phyloP scores from a whole-genome alignment of 768 basidiomycete genomes.

The Tricholoma matsutake region DNA sequence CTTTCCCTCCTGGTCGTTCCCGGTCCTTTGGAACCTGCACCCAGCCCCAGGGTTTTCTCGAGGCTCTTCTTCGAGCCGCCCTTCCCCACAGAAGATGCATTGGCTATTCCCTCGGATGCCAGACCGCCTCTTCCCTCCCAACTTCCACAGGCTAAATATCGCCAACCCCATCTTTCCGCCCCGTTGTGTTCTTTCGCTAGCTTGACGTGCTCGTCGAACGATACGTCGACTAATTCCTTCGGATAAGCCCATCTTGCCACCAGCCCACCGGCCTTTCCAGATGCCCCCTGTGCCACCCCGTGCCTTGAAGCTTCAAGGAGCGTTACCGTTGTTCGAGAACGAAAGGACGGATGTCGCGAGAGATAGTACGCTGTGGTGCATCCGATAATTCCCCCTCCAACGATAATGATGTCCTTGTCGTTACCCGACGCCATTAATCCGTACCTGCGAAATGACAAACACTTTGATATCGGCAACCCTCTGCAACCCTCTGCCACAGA shows the following conservation, averaged over 20 bases:
- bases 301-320: slow-evolving; percentile 68
- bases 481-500: too few relatives aligned
- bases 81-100: slow-evolving; percentile 24
- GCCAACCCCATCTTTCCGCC: slow-evolving; percentile 76
- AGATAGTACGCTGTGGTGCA: slow-evolving; percentile 83
- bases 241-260: slow-evolving; percentile 86
- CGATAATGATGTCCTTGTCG: slow-evolving; percentile 55
- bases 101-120: slow-evolving; percentile 13
- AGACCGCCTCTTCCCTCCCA: slow-evolving; percentile 66
- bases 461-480: neutral
- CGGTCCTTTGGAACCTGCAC: slow-evolving; percentile 17
- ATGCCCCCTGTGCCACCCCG: slow-evolving; percentile 74
- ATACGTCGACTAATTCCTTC: slow-evolving; percentile 63
- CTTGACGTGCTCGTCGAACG: slow-evolving; percentile 70
- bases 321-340: slow-evolving; percentile 44
- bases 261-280: slow-evolving; percentile 83
- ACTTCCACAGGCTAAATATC: slow-evolving; percentile 67
- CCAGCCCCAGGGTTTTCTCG: slow-evolving; percentile 53
- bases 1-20: slow-evolving; percentile 21
- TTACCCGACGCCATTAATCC: slow-evolving; percentile 7
- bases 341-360: slow-evolving; percentile 50
- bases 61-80: slow-evolving; percentile 41
- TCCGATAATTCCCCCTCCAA: slow-evolving; percentile 88
- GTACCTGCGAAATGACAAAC: neutral
- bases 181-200: slow-evolving; percentile 72